Base-by-base conservation (phyloP, 176 grass and related monocot genomes). In the Eleusine indica region DNA sequence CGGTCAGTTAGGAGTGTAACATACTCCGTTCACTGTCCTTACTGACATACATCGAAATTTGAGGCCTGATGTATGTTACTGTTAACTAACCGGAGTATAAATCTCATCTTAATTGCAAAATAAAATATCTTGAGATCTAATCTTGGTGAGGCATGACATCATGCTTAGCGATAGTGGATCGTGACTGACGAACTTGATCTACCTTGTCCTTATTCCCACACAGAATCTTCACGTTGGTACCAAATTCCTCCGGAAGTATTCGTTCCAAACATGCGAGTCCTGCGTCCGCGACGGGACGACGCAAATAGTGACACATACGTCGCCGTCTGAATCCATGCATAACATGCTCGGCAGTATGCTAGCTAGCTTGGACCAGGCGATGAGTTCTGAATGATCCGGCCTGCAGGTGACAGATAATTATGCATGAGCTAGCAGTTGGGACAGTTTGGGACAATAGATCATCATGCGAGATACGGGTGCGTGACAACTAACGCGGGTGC, bases 351-450 rank as follows among this genome's bases (percentile, higher is more conserved):
- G 29, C 29, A 2, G 29, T 16, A 68, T 35, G 18, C 22, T 17
- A 64, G 46, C 64, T 15, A 53, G 47, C 47, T 38, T 80, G n/a
- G 47, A 54, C 52, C 18, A 80, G 47, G 30, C 71, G 66, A n/a
- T 14, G 71, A 73, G 44, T 35, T 57, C 78, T 81, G 78, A 56
- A 70, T 70, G 56, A 42, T 81, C 21, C 6, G 3, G 52, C 17
- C 15, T 57, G 78, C 78, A 57, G 57, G 81, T 66, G 67, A 58
- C n/a, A 49, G 42, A 32, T 61, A 79, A 83, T 70, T 68, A 83
- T 79, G n/a, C 22, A 35, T 58, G 74, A 83, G 68, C 4, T 19
- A 19, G 18, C 79, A 86, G 88, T 86, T 83, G 88, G 74, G 79
- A 83, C 66, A 68, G 77, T 89, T 81, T 41, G 48, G 37, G 54